Evolutionary conservation across 2,329 filamentous ascomycete species (phyloP).

Genomic region (Stemphylium beticola): DNA sequence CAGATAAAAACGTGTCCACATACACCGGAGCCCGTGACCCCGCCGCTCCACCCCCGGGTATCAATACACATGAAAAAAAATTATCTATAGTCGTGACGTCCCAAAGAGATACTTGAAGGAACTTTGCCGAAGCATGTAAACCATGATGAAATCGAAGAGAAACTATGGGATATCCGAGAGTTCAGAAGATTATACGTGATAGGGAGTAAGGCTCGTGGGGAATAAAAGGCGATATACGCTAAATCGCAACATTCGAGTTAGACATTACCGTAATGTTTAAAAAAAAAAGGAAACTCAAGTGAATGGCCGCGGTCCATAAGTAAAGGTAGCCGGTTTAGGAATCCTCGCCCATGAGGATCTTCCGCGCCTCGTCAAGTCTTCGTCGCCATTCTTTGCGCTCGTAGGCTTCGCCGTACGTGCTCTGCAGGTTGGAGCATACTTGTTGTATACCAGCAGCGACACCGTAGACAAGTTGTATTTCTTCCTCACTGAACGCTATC

Average conservation of each 20-base stretch:
- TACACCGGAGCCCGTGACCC: constrained; percentile 27
- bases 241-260: constrained; percentile 34
- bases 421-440: constrained; percentile 60
- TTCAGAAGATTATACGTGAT: constrained; percentile 12
- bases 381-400: constrained; percentile 71
- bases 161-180: background rate
- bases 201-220: constrained; percentile 5
- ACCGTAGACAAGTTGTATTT: constrained; percentile 60
- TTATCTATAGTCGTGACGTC: constrained; percentile 18
- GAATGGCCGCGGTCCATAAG: constrained; percentile 10
- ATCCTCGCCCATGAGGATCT: constrained; percentile 71
- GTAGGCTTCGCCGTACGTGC: constrained; percentile 55
- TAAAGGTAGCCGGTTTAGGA: constrained; percentile 47
- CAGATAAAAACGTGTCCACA: constrained; percentile 18
- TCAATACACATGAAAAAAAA: constrained; percentile 36
- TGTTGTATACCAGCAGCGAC: constrained; percentile 61
- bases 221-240: constrained; percentile 23
- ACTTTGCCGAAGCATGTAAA: background rate
- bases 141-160: background rate
- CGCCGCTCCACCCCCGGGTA: constrained; percentile 33
- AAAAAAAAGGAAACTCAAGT: constrained; percentile 7
- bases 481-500: constrained; percentile 57
- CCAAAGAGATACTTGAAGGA: constrained; percentile 9
- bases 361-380: constrained; percentile 75
- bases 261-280: constrained; percentile 39